These are phyloP conservation scores for Fusarium longipes DNA, from an alignment of 2,329 filamentous ascomycete genomes.

Conservation along the genomic window DNA sequence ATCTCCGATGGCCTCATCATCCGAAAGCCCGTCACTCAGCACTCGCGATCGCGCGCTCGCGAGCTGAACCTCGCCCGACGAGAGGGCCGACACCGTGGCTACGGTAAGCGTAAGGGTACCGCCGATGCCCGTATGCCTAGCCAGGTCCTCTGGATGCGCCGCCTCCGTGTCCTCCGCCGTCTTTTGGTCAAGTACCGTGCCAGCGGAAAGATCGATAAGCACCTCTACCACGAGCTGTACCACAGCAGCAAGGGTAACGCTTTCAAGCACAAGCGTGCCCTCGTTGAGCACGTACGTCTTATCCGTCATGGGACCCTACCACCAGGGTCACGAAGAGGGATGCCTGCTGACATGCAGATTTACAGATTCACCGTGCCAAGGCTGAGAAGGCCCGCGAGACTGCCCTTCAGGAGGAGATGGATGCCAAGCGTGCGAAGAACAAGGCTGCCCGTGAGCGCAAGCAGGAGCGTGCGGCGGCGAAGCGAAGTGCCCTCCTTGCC, in stretches of 20 bases:
- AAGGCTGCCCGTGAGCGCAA: conserved; percentile 99
- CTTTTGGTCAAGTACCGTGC: conserved; percentile 99
- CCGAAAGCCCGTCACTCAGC: conserved; percentile 99
- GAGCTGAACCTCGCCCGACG: conserved; percentile 94
- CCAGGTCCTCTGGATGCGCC: conserved; percentile 99
- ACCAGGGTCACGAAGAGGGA: not conserved
- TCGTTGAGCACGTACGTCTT: conserved; percentile 97
- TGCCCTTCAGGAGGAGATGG: conserved; percentile 99
- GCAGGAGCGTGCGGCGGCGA: conserved; percentile 88
- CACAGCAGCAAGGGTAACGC: conserved; percentile 99
- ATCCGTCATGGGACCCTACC: conserved; percentile 24
- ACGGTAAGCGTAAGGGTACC: conserved; percentile 99
- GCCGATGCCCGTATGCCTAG: conserved; percentile 99
- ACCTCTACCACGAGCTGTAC: conserved; percentile 99
- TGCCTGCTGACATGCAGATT: conserved; percentile 33
- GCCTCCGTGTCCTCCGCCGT: conserved; percentile 98
- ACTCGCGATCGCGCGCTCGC: conserved; percentile 96
- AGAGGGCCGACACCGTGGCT: conserved; percentile 97
- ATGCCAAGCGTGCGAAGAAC: conserved; percentile 99
- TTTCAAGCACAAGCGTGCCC: conserved; percentile 99
- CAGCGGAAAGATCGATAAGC: conserved; percentile 99
- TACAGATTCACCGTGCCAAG: conserved; percentile 99
- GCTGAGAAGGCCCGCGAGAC: conserved; percentile 98
- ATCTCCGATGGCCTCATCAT: conserved; percentile 99
- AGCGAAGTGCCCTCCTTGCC: conserved; percentile 86